Conservation (phyloP, 2,329 filamentous ascomycete species). For the Curvularia verruculosa region DNA sequence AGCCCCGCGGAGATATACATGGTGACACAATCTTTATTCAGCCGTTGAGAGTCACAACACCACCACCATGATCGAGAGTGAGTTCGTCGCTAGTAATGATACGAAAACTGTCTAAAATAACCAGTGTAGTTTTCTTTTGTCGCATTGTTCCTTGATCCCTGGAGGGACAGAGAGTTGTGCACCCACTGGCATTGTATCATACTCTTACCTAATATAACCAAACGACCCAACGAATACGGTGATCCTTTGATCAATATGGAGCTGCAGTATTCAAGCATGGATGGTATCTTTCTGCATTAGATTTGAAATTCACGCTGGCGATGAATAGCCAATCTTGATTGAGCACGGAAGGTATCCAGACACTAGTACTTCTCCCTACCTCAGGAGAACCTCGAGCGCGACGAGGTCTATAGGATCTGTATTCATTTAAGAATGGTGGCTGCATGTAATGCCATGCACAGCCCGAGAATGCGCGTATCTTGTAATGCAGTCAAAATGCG, state of each 20-base stretch:
- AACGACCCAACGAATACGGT: no score
- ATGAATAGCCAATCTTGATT: neutral
- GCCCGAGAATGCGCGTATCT: neutral
- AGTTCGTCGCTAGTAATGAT: neutral
- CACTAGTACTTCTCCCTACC: constrained; percentile 56
- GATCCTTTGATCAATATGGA: no score
- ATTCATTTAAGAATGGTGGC: neutral
- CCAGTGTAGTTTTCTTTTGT: neutral
- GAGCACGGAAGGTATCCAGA: neutral
- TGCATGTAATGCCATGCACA: neutral
- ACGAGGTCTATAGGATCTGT: no score
- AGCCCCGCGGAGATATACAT: neutral
- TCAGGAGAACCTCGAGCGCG: constrained; percentile 64
- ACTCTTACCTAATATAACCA: neutral
- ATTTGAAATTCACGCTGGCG: neutral
- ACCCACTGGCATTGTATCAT: no score
- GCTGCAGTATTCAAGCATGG: neutral
- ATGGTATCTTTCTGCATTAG: neutral
- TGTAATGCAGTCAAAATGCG: neutral
- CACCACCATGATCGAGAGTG: neutral
- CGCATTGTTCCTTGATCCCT: neutral
- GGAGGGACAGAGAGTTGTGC: neutral
- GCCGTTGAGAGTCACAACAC: neutral
- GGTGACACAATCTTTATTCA: neutral
- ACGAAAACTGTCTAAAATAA: neutral